Conservation (phyloP, 352 stramenopile genomes). For the Phytophthora lateralis region DNA sequence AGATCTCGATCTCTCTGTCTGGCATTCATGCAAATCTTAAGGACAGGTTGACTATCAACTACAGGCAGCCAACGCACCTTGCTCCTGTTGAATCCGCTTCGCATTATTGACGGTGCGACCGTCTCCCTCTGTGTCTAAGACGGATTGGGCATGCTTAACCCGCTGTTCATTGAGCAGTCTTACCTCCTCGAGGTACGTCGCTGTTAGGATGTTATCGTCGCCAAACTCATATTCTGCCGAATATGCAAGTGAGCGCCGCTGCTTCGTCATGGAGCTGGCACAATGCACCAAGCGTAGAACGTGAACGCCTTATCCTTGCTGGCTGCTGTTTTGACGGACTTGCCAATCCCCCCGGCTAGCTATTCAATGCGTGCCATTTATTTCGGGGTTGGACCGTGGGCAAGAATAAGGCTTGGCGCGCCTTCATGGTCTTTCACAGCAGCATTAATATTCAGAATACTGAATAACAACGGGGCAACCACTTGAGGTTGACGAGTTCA, state of each 20-base stretch:
- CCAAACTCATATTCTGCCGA: slow-evolving; percentile 70
- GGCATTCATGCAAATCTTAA: background rate
- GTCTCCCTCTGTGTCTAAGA: slow-evolving; percentile 36
- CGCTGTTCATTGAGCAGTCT: slow-evolving; percentile 53
- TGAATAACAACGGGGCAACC: too few relatives aligned
- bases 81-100: slow-evolving; percentile 61
- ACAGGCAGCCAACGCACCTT: slow-evolving; percentile 35
- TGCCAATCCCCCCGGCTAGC: background rate
- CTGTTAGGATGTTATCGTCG: slow-evolving; percentile 66
- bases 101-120: slow-evolving; percentile 46
- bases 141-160: slow-evolving; percentile 50
- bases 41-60: background rate
- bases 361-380: background rate
- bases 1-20: slow-evolving; percentile 61
- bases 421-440: background rate
- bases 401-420: background rate
- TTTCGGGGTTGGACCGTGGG: background rate
- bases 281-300: background rate
- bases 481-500: background rate
- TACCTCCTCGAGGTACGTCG: slow-evolving; percentile 49
- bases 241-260: slow-evolving; percentile 54
- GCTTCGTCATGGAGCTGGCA: slow-evolving; percentile 50
- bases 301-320: background rate
- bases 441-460: background rate
- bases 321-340: background rate